Evolutionary conservation across 2,329 filamentous ascomycete species (phyloP).

Genomic region (Fonsecaea multimorphosa): DNA sequence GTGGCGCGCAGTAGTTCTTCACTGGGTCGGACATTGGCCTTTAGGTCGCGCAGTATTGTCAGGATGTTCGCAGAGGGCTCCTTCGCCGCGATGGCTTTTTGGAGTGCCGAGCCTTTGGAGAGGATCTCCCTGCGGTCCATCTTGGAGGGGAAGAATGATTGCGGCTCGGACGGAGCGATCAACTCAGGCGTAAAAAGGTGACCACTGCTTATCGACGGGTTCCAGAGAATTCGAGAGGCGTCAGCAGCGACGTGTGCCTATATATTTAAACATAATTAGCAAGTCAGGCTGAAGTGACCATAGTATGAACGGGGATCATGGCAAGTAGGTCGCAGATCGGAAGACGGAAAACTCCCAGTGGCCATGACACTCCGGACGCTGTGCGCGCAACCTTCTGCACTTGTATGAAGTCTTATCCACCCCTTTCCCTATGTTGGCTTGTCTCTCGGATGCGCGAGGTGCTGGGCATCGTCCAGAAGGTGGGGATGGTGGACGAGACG

Average conservation of each 20-base stretch:
- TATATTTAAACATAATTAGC: conserved; percentile 7
- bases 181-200: conserved; percentile 3
- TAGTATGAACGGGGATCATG: background rate
- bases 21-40: conserved; percentile 79
- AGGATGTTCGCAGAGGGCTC: conserved; percentile 76
- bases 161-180: background rate
- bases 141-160: conserved; percentile 34
- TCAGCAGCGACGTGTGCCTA: background rate
- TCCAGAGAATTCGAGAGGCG: background rate
- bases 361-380: background rate
- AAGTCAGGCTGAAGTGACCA: conserved; percentile 10
- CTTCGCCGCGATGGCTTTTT: conserved; percentile 76
- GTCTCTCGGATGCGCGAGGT: background rate
- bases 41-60: conserved; percentile 75
- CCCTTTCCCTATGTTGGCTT: background rate
- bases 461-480: conserved; percentile 16
- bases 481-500: conserved; percentile 10
- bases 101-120: conserved; percentile 75
- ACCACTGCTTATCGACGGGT: background rate
- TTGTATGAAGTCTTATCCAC: background rate
- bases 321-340: background rate
- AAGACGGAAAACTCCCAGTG: background rate
- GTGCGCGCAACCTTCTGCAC: background rate
- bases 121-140: conserved; percentile 87
- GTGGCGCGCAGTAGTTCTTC: conserved; percentile 91